Conservation (phyloP, 768 basidiomycete species). For the Sistotremastrum niveocremeum region DNA sequence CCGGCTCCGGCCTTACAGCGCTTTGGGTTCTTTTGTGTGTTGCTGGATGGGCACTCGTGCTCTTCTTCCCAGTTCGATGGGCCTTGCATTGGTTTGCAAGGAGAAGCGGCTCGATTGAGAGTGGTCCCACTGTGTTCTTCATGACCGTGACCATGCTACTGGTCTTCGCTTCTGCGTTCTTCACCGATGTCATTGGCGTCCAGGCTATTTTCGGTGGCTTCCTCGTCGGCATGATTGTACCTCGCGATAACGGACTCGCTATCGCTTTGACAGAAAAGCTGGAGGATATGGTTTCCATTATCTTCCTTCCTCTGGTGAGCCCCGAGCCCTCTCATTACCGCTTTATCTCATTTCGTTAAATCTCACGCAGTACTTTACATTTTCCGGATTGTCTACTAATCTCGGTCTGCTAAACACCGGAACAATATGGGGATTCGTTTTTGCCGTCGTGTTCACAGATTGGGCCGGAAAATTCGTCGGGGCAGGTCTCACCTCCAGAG, state of each 20-base stretch:
- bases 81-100: constrained; percentile 53
- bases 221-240: constrained; percentile 69
- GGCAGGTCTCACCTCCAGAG: constrained; percentile 45
- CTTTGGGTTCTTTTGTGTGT: constrained; percentile 66
- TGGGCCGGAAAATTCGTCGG: constrained; percentile 72
- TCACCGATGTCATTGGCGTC: constrained; percentile 77
- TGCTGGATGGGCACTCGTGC: constrained; percentile 49
- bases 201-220: constrained; percentile 70
- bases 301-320: constrained; percentile 66
- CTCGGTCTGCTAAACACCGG: constrained; percentile 65
- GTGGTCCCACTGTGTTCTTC: constrained; percentile 59
- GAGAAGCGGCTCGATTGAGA: constrained; percentile 58
- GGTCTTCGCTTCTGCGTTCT: constrained; percentile 64
- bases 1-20: constrained; percentile 57
- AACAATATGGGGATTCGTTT: constrained; percentile 67
- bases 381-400: constrained; percentile 72
- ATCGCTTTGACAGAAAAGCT: constrained; percentile 73
- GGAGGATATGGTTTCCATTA: constrained; percentile 71
- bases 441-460: constrained; percentile 60
- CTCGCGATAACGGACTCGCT: constrained; percentile 70
- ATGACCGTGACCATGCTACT: constrained; percentile 71
- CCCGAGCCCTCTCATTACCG: not conserved
- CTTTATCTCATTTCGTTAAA: not conserved
- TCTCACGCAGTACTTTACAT: constrained; percentile 51
- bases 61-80: constrained; percentile 52